Evolutionary conservation across 2,329 filamentous ascomycete species (phyloP).

Genomic region (Leptodontidium sp.): DNA sequence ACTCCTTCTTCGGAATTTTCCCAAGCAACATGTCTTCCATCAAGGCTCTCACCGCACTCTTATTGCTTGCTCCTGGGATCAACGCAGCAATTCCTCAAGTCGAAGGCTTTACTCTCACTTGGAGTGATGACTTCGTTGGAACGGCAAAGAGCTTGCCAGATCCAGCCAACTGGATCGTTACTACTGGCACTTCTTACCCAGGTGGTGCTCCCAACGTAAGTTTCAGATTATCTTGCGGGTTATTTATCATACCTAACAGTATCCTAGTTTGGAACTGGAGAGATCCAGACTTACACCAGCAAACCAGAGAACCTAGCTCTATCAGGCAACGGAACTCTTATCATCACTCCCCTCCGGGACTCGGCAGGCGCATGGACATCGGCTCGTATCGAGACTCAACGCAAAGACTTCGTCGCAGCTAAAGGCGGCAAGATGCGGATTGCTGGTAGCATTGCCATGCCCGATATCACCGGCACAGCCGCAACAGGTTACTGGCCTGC

Average conservation of each 20-base stretch:
- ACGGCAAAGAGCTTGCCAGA: conserved; percentile 6
- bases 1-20: too few relatives aligned
- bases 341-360: conserved; percentile 47
- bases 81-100: not conserved
- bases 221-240: too few relatives aligned
- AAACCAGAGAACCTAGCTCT: conserved; percentile 51
- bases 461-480: not conserved
- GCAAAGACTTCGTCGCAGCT: not conserved
- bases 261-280: conserved; percentile 1
- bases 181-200: not conserved
- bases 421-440: conserved; percentile 5
- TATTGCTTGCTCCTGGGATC: not conserved
- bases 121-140: conserved; percentile 11
- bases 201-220: conserved; percentile 4
- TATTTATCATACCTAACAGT: not conserved
- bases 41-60: not conserved
- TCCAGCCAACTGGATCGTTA: not conserved
- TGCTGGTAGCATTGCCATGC: not conserved
- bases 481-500: conserved; percentile 9
- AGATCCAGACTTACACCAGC: conserved; percentile 7
- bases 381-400: conserved; percentile 7
- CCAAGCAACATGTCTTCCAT: not conserved
- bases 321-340: conserved; percentile 49
- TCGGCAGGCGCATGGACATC: conserved; percentile 8
- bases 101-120: not conserved